Evolutionary conservation across 768 basidiomycete species (phyloP).

Genomic region (Amanita rimosa): DNA sequence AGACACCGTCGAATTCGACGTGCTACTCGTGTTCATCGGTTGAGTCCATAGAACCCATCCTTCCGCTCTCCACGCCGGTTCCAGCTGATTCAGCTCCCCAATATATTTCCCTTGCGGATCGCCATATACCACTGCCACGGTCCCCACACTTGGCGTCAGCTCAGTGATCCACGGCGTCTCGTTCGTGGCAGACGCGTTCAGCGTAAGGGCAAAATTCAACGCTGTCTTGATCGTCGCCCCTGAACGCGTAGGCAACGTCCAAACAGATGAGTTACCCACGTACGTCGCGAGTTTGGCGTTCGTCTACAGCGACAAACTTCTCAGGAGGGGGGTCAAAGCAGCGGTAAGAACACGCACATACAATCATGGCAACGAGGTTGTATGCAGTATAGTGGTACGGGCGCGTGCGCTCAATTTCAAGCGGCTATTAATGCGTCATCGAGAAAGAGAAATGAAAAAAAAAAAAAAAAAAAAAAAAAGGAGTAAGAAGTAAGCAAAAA

Average conservation of each 20-base stretch:
- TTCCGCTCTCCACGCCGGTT: conserved; percentile 28
- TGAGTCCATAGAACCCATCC: conserved; percentile 46
- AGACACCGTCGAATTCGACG: neutral
- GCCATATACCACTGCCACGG: conserved; percentile 47
- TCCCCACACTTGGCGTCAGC: conserved; percentile 46
- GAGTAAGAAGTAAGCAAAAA: too few species aligned
- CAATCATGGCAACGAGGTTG: conserved; percentile 60
- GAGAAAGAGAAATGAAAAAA: neutral
- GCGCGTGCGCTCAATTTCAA: conserved; percentile 47
- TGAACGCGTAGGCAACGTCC: conserved; percentile 36
- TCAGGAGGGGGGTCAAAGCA: neutral
- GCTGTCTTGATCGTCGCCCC: conserved; percentile 50
- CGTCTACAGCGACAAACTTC: conserved; percentile 28
- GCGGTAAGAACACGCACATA: conserved; percentile 17
- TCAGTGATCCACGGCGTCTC: conserved; percentile 33
- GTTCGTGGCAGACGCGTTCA: conserved; percentile 19
- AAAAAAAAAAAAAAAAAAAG: too few species aligned
- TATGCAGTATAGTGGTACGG: conserved; percentile 61
- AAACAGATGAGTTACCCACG: conserved; percentile 31
- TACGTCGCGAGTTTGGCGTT: conserved; percentile 44
- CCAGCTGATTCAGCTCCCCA: conserved; percentile 27
- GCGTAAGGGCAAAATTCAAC: conserved; percentile 44
- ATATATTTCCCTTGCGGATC: conserved; percentile 49
- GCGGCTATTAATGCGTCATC: conserved; percentile 26
- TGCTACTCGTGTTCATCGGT: conserved; percentile 24